Evolutionary conservation across 768 basidiomycete species (phyloP).

Genomic region (Russula abietina): DNA sequence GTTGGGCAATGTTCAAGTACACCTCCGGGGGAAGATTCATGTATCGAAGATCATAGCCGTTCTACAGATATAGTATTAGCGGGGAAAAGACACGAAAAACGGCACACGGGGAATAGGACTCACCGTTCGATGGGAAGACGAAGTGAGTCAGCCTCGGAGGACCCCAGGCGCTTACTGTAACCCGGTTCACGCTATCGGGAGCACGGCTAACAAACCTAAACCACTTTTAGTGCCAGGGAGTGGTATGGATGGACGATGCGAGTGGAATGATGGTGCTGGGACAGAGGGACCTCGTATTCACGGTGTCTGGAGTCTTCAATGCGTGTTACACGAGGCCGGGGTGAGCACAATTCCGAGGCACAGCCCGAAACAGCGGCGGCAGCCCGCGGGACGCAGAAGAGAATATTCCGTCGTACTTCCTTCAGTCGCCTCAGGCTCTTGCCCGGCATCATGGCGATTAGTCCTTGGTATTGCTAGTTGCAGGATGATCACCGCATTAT

Average conservation of each 20-base stretch:
- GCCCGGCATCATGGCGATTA: neutral
- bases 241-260: too few species aligned
- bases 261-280: neutral
- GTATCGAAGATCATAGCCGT: conserved; percentile 10
- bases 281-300: neutral
- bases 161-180: neutral
- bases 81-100: neutral
- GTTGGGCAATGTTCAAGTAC: conserved; percentile 50
- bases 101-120: neutral
- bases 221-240: neutral
- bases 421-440: neutral
- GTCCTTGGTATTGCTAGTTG: neutral
- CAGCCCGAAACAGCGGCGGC: neutral
- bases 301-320: neutral
- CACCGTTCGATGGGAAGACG: conserved; percentile 12
- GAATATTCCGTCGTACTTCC: neutral
- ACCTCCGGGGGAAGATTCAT: conserved; percentile 59
- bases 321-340: conserved; percentile 5
- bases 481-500: neutral
- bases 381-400: neutral
- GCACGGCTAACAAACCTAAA: neutral
- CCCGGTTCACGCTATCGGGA: neutral
- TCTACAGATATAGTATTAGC: neutral
- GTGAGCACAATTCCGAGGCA: neutral
- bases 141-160: neutral